These are phyloP conservation scores for Strobilomyces echinocephalus DNA, from an alignment of 768 basidiomycete genomes.

Conservation along the genomic window DNA sequence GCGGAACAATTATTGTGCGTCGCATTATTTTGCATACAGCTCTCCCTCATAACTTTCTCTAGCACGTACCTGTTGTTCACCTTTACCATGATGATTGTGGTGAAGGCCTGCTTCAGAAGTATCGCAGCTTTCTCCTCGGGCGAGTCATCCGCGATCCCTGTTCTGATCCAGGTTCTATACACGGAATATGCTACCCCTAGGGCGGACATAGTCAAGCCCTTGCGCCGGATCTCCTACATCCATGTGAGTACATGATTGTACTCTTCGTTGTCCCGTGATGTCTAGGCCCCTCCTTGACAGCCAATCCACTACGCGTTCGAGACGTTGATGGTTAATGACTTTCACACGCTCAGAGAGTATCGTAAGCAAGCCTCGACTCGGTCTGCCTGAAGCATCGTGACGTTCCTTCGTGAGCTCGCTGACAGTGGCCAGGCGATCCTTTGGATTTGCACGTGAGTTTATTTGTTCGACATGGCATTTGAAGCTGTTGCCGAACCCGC, in stretches of 20 bases:
- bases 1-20: slow-evolving; percentile 18
- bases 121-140: slow-evolving; percentile 52
- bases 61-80: slow-evolving; percentile 56
- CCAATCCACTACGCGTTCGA: slow-evolving; percentile 68
- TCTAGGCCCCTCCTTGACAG: slow-evolving; percentile 23
- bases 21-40: background rate
- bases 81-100: slow-evolving; percentile 50
- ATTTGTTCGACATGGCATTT: too few species aligned
- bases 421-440: too few species aligned
- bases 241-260: slow-evolving; percentile 42
- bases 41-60: slow-evolving; percentile 35
- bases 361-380: too few species aligned
- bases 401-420: too few species aligned
- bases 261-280: slow-evolving; percentile 29
- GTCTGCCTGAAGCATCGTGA: too few species aligned
- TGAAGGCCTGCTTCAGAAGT: slow-evolving; percentile 72
- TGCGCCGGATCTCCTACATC: slow-evolving; percentile 63
- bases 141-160: slow-evolving; percentile 35
- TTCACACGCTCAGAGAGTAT: slow-evolving; percentile 61
- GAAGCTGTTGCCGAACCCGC: too few species aligned
- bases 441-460: too few species aligned
- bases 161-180: slow-evolving; percentile 39
- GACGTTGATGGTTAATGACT: slow-evolving; percentile 76
- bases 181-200: slow-evolving; percentile 38
- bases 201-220: slow-evolving; percentile 36